Evolutionary conservation across 2,329 filamentous ascomycete species (phyloP), one percentile per base, ranked within the genome.

Genomic region (Trichophyton verrucosum): DNA sequence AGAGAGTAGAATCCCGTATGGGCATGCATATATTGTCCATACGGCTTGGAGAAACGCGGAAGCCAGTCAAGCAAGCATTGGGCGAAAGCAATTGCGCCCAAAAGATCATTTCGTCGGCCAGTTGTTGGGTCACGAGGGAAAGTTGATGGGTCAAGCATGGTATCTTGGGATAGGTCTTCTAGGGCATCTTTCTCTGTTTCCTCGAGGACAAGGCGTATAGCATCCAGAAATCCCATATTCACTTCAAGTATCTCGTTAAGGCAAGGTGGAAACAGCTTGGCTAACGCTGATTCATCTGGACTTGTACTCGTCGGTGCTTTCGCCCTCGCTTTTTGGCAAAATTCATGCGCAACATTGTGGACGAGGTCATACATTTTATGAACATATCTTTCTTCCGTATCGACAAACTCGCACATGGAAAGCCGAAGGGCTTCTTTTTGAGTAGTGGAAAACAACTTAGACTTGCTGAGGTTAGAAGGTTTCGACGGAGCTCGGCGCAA

Each of bases 321-420:
- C 33, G 76, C 76, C 66, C 81, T 84, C 3, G 87, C 86, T 64
- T 85, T 86, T 58, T 86, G 77, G 36, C 88, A 85, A 68, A 95
- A 91, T 64, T 95, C 88, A 60, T 84, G 83, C 27, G 90, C 90
- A 33, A 96, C 84, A 62, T 86, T 84, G 64, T 88, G 84, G 47
- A 96, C 87, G 63, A 99, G 76, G 66, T 94, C 88, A 64, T 88
- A 84, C 61, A 99, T 76, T 73, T 97, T 96, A 67, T 82, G 81
- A 47, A 99, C 90, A 73, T 97, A 99, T 72, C 89, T 86, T 71
- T 94, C 90, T 72, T 99, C 94, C 0, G 94, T 99, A 68, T 95
- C 89, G 38, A 96, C 83, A 62, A 97, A 77, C 72, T 99, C 94
- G 62, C 84, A 86, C 80, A 99, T 86, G 72, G 96, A 92, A 73